Evolutionary conservation across 306 rosid genomes (phyloP), one percentile per base, ranked within the genome.

Genomic region (Calophaca sinica): DNA sequence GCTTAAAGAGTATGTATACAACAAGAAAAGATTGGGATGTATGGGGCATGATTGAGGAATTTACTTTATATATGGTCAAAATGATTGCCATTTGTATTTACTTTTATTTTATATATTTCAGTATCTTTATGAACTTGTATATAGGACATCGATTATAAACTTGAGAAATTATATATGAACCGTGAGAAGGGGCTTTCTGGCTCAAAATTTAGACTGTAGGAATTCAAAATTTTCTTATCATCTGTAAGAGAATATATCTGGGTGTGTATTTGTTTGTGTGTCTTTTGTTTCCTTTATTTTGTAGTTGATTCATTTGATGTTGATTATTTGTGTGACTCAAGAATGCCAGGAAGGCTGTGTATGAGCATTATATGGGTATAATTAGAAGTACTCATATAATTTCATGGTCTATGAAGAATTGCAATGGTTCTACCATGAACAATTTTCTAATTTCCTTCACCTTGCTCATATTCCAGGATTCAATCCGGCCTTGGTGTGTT

Each of bases 391-490:
- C 1, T 20, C 26, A 0, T 20, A 20, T 20, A 20, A 20, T 20
- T 20, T 20, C 26, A 20, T 20, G 26, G 26, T 20, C 26, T 20
- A 20, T 20, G 26, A 20, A 20, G 26, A 20, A 20, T 20, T 20
- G 26, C 26, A 20, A 20, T 1, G 26, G 26, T 20, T 20, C 26
- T 20, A 41, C 61, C 13, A 9, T 5, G 31, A 76, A 54, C 28
- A 39, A 9, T 2, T 48, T 15, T 32, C 5, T 31, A 45, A 45
- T 67, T 41, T 54, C 55, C 70, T 42, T 58, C 39, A 31, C n/a
- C 50, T 38, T 39, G 32, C n/a, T 38, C 68, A 62, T 20, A 20
- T 39, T 62, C 46, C 7, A 62, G 32, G 49, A 48, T 62, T 68
- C 6, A 4, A 45, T 44, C 15, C 2, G 39, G 39, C 50, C 68